A percentile compares a stretch with the other conserved stretches of the same genome.
Evolutionary conservation across 768 basidiomycete species (phyloP).

Genomic region (Omphalotus guepiniiformis): DNA sequence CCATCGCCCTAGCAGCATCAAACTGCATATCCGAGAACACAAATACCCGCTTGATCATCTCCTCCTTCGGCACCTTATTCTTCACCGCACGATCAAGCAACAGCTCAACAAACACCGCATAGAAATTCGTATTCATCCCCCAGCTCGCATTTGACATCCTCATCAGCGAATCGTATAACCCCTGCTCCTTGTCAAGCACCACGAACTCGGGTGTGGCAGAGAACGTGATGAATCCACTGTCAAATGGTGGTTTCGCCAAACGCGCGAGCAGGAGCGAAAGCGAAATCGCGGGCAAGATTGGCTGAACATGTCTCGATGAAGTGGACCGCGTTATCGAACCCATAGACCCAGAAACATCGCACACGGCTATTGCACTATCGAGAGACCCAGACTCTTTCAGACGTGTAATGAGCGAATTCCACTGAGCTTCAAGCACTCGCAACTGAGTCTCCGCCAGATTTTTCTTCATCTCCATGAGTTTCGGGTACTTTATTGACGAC

Average conservation of each 20-base stretch:
- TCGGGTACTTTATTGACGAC: slow-evolving; percentile 16
- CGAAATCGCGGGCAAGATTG: slow-evolving; percentile 60
- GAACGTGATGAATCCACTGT: slow-evolving; percentile 67
- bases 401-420: slow-evolving; percentile 53
- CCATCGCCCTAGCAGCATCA: slow-evolving; percentile 30
- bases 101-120: slow-evolving; percentile 57
- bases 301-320: slow-evolving; percentile 20
- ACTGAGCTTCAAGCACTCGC: slow-evolving; percentile 59
- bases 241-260: slow-evolving; percentile 61
- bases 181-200: slow-evolving; percentile 36
- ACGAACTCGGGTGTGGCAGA: slow-evolving; percentile 47
- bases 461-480: slow-evolving; percentile 22
- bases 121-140: slow-evolving; percentile 60
- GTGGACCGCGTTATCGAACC: slow-evolving; percentile 25
- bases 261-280: slow-evolving; percentile 64
- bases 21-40: slow-evolving; percentile 83
- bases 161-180: slow-evolving; percentile 33
- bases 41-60: slow-evolving; percentile 75
- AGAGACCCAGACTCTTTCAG: slow-evolving; percentile 53
- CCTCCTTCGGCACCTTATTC: slow-evolving; percentile 54
- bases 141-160: slow-evolving; percentile 35
- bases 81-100: slow-evolving; percentile 57
- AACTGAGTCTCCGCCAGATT: slow-evolving; percentile 29
- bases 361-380: slow-evolving; percentile 60
- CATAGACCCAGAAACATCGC: slow-evolving; percentile 78